Base-by-base conservation (phyloP, 805 yeast species). In the Myxozyma neglecta region DNA sequence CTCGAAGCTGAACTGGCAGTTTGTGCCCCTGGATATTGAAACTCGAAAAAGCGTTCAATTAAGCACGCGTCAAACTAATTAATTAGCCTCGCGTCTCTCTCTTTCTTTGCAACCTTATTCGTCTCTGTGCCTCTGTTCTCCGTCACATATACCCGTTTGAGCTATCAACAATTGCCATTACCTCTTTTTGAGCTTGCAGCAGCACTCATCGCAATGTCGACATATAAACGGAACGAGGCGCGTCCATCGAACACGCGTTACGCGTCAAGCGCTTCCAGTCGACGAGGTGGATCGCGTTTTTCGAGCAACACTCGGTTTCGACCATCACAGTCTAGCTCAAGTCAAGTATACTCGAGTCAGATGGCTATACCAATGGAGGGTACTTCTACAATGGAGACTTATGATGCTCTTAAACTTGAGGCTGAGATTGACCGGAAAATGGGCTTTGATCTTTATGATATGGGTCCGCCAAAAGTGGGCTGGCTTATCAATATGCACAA, bases 401-500 rank as follows among this genome's bases (percentile, higher is more conserved):
- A 18, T 42, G 57, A 49, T 7, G 14, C 57, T n/a, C 14, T 46
- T n/a, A 55, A 49, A 42, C 18, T 52, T 46, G 66, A 56, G 50
- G 96, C 91, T 70, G 79, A 80, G 35, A 77, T 92, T 9, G 99
- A 93, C 70, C 73, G 85, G 0, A 74, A 83, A 60, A 90, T 96
- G 94, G 99, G 98, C 11, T 94, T 94, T 72, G 89, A 87, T 48
- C 79, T 94, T 54, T 85, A 80, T 65, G 89, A 87, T 54, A 75
- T 85, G 64, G 90, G 97, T 36, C 83, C 96, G 40, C 73, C 80
- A 51, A 81, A 82, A 59, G 82, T 83, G 16, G 99, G 99, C 48
- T 94, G 99, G 99, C 77, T 94, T 57, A 83, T 88, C 46, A 96
- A 94, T 71, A 90, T 94, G 94, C 99, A 93, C 76, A 62, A 59